A percentile compares a stretch with the other conserved stretches of the same genome.
These are phyloP conservation scores for Erigeron canadensis DNA, from an alignment of 129 eudicot species.

Conservation along the genomic window DNA sequence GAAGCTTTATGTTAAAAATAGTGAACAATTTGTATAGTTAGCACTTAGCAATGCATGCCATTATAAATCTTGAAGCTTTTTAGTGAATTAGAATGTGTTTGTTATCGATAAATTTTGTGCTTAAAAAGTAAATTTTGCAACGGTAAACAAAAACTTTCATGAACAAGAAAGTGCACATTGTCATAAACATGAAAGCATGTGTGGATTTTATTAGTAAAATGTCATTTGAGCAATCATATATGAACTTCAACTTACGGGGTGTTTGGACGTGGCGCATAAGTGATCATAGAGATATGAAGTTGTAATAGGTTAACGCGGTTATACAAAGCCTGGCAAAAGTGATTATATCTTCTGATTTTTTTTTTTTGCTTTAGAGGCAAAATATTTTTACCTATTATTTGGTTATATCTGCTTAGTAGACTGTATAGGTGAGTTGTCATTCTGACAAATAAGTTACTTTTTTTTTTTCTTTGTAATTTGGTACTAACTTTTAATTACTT, in stretches of 20 bases:
- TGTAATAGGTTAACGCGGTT: neutral
- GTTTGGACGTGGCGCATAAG: neutral
- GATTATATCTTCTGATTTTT: neutral
- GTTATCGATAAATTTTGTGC: neutral
- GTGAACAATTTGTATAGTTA: no score
- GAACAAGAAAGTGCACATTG: neutral
- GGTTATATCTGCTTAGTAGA: neutral
- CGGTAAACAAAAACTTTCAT: neutral
- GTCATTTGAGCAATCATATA: neutral
- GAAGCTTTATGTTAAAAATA: no score
- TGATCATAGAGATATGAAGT: neutral
- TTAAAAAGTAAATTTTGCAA: neutral
- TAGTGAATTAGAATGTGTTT: neutral
- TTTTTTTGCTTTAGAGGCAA: neutral
- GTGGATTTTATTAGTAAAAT: neutral
- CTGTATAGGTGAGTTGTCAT: slow-evolving; percentile 1
- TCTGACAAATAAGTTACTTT: neutral
- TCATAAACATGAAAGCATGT: neutral
- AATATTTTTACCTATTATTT: neutral
- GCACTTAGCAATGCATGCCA: no score
- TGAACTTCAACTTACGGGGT: neutral
- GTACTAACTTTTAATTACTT: neutral
- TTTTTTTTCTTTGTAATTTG: neutral
- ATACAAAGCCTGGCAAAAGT: neutral
- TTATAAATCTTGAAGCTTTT: no score